Evolutionary conservation across 257 asterid species (phyloP).

Genomic region (Datura wrightii): DNA sequence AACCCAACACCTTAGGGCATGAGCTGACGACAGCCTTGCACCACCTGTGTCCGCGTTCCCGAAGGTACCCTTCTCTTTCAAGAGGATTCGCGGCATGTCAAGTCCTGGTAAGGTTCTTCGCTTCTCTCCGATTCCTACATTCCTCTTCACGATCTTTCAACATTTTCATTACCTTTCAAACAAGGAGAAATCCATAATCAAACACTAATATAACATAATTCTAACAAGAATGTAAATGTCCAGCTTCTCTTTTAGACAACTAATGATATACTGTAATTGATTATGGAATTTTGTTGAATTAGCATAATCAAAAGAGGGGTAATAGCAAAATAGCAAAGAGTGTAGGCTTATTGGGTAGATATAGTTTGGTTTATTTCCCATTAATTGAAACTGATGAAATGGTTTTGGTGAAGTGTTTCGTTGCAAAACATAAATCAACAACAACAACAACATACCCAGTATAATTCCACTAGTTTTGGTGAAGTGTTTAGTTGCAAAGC

Average conservation of each 20-base stretch:
- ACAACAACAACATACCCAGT: no score
- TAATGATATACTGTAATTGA: no score
- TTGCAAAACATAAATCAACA: background rate
- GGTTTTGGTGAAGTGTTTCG: slow-evolving; percentile 48
- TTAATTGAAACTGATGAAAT: slow-evolving; percentile 57
- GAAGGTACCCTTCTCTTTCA: no score
- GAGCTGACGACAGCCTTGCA: no score
- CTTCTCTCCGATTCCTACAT: background rate
- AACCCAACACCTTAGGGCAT: no score
- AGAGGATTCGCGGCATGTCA: no score
- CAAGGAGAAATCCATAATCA: background rate
- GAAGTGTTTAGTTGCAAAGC: background rate
- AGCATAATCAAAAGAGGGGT: no score
- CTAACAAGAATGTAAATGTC: background rate
- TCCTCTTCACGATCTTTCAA: background rate
- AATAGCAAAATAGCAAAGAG: slow-evolving; percentile 13
- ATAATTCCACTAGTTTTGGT: background rate
- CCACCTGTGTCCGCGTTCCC: no score
- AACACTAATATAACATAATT: background rate
- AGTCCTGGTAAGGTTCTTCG: background rate
- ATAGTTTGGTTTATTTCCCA: slow-evolving; percentile 36
- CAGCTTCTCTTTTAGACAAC: no score
- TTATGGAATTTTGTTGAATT: no score
- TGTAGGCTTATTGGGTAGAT: slow-evolving; percentile 36
- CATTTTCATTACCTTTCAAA: background rate